Evolutionary conservation across 2,329 filamentous ascomycete genomes (phyloP), one percentile per base, ranked within the genome.

Genomic region (Ceratocystis smalleyi): DNA sequence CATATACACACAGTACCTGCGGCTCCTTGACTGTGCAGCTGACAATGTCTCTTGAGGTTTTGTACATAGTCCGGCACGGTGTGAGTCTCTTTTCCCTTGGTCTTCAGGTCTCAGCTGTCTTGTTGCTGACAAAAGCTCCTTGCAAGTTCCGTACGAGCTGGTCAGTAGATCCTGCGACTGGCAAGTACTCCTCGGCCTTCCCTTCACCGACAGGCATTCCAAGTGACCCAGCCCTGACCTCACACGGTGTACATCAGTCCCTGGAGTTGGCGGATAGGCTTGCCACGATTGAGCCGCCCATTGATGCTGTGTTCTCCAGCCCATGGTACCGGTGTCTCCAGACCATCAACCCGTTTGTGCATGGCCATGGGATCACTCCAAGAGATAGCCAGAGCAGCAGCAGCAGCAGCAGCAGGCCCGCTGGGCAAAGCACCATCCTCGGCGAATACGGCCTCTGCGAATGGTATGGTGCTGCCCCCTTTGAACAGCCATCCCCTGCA

Each of bases 291-390:
- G 75, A 83, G 19, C 87, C 88, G 43, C 82, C 85, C 1, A 81
- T 92, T 66, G 85, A 90, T 63, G 79, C 80, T 59, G 81, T 97
- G 69, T 97, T 96, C 76, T 88, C 84, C 40, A 91, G 86, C 67
- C 88, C 89, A 0, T 95, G 90, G 75, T 95, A 94, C 74, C 83
- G 91, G 68, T 96, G 91, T 72, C 77, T 95, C 51, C 88, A 95
- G 75, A 95, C 91, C 1, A 83, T 95, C 62, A 78, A 81, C 59
- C 90, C 91, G 0, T 86, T 86, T 69, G 77, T 86, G 55, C 85
- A 60, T 73, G 77, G 10, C 77, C 83, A 61, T 71, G 73, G 68
- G 71, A 54, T 68, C 32, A 40, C 67, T 45, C 40, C 43, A 10
- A 61, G 45, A 3, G 65, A 47, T 6, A 43, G 12, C 6, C 35